phyloP scores from a whole-genome alignment of 1,284 basidiomycete genomes.

The Malassezia arunalokei region DNA sequence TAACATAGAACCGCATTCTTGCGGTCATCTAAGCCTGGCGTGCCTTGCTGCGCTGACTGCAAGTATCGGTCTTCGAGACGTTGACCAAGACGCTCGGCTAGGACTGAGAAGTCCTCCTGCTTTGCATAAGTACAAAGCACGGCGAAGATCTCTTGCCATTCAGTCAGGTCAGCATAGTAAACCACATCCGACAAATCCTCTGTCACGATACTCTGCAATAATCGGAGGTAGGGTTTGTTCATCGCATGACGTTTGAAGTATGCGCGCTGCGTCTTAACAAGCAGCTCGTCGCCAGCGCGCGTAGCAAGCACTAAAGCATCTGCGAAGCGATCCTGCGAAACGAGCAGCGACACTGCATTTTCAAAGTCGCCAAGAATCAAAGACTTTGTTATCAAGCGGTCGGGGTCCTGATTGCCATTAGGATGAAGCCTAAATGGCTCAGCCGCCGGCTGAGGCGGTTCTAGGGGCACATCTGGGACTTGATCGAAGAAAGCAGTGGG shows the following conservation, averaged over 20 bases:
- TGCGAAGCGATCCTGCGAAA: constrained; percentile 78
- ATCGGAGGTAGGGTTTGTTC: constrained; percentile 71
- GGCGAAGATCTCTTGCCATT: constrained; percentile 96
- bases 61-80: constrained; percentile 72
- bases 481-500: constrained; percentile 4
- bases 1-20: constrained; percentile 79
- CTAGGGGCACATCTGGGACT: neutral
- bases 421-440: constrained; percentile 81
- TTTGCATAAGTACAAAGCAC: constrained; percentile 88
- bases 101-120: constrained; percentile 66
- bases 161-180: constrained; percentile 82
- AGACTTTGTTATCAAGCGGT: constrained; percentile 79
- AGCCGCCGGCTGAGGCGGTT: neutral
- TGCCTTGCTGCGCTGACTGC: constrained; percentile 48
- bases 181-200: constrained; percentile 85
- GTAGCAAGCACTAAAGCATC: constrained; percentile 89
- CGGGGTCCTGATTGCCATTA: constrained; percentile 70
- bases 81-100: constrained; percentile 83
- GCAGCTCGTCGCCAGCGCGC: constrained; percentile 75
- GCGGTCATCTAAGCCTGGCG: constrained; percentile 54
- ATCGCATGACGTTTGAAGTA: constrained; percentile 78
- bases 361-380: constrained; percentile 88
- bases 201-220: constrained; percentile 88
- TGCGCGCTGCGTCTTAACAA: constrained; percentile 76
- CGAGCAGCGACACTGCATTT: constrained; percentile 78